Conservation (phyloP, 2,329 filamentous ascomycete species). For the Rhynchosporium graminicola region DNA sequence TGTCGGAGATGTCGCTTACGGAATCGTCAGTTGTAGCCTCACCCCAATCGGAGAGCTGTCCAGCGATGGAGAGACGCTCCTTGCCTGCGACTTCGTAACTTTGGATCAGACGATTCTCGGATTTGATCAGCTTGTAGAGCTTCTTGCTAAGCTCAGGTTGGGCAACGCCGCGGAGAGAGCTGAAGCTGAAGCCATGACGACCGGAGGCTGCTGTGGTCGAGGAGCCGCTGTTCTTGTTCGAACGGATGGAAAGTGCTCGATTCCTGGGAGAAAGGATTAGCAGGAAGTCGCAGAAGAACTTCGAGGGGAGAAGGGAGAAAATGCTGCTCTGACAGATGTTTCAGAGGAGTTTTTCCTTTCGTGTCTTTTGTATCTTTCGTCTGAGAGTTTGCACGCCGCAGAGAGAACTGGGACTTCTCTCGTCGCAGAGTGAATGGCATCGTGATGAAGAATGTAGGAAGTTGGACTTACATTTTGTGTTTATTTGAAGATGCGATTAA, state of each 20-base stretch:
- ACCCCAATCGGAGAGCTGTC: conserved; percentile 94
- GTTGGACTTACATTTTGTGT: conserved; percentile 30
- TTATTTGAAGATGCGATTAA: conserved; percentile 6
- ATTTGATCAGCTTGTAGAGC: conserved; percentile 92
- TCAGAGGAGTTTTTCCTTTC: conserved; percentile 23
- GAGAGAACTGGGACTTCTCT: conserved; percentile 5
- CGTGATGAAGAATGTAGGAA: conserved; percentile 6
- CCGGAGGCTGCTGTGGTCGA: conserved; percentile 42
- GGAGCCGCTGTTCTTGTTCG: conserved; percentile 44
- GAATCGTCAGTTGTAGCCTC: conserved; percentile 86
- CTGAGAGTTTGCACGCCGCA: conserved; percentile 29
- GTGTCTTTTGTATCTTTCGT: background rate
- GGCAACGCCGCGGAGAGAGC: conserved; percentile 78
- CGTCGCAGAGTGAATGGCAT: conserved; percentile 12
- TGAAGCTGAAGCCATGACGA: conserved; percentile 79
- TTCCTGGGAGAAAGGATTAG: conserved; percentile 53
- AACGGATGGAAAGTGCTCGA: conserved; percentile 73
- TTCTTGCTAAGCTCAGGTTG: conserved; percentile 88
- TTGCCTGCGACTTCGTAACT: conserved; percentile 83
- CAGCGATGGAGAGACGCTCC: conserved; percentile 81
- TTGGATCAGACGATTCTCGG: conserved; percentile 83
- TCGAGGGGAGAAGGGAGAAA: background rate
- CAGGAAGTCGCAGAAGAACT: background rate
- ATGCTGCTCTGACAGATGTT: conserved; percentile 21
- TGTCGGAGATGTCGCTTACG: conserved; percentile 89